phyloP scores from a whole-genome alignment of 2,329 filamentous ascomycete species.

The Calonectria ilicicola region DNA sequence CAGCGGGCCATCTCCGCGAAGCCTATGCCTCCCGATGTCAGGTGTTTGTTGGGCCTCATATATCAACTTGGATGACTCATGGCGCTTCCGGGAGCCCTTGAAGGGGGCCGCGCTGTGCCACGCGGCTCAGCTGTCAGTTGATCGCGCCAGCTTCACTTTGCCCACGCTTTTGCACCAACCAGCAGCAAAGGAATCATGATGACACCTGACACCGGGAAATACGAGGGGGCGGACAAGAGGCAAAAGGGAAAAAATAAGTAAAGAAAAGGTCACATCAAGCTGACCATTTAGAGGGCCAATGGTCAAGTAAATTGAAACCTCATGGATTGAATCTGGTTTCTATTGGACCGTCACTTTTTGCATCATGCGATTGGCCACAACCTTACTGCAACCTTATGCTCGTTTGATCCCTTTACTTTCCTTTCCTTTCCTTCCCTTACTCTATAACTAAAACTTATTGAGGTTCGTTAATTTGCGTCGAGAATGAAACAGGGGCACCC shows the following conservation, averaged over 20 bases:
- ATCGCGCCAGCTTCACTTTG: neutral
- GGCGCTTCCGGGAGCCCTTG: neutral
- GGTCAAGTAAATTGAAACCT: neutral
- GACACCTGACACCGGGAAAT: neutral
- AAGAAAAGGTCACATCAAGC: neutral
- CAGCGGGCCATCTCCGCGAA: slow-evolving; percentile 15
- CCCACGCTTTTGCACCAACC: neutral
- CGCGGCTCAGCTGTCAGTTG: neutral
- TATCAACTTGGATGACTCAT: slow-evolving; percentile 10
- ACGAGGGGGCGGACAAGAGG: too few relatives aligned
- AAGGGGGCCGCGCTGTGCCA: slow-evolving; percentile 3
- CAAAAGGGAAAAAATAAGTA: too few relatives aligned
- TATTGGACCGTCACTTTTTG: slow-evolving; percentile 1
- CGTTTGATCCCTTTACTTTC: too few relatives aligned
- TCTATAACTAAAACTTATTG: neutral
- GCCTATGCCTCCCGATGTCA: neutral
- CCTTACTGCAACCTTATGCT: neutral
- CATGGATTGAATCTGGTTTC: neutral
- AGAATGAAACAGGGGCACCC: slow-evolving; percentile 43
- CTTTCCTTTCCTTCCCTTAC: neutral
- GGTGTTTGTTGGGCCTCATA: neutral
- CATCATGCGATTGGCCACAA: neutral
- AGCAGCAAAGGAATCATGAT: neutral
- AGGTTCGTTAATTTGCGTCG: slow-evolving; percentile 13
- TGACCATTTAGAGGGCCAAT: neutral